These are phyloP conservation scores for Penstemon eatonii DNA, from an alignment of 257 asterid species.

Conservation along the genomic window DNA sequence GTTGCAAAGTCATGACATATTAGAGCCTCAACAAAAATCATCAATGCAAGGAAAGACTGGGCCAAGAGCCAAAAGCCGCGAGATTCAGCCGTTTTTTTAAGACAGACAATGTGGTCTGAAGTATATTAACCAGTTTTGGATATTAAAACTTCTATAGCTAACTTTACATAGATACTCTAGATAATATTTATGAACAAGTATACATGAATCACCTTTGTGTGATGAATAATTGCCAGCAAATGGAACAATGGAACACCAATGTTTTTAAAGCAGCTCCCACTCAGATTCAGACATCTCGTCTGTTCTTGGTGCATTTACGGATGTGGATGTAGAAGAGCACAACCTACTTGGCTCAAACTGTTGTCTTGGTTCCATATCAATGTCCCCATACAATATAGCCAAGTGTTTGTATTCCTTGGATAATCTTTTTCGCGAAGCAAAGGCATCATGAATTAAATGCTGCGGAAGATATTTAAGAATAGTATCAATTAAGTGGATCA, in stretches of 20 bases:
- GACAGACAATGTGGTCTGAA: background rate
- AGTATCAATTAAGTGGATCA: background rate
- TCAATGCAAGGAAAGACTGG: background rate
- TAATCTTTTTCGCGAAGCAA: slow-evolving; percentile 65
- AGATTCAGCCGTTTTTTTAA: background rate
- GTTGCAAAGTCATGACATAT: background rate
- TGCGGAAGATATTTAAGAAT: slow-evolving; percentile 21
- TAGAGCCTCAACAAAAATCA: background rate
- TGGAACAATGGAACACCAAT: slow-evolving; percentile 3
- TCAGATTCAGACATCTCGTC: slow-evolving; percentile 45
- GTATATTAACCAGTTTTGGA: slow-evolving; percentile 16
- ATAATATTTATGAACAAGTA: slow-evolving; percentile 14
- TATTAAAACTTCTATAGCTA: slow-evolving; percentile 9
- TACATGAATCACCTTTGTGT: background rate
- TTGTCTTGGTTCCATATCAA: slow-evolving; percentile 46
- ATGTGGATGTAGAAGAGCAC: slow-evolving; percentile 29
- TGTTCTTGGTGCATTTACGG: slow-evolving; percentile 23
- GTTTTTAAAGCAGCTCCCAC: slow-evolving; percentile 67
- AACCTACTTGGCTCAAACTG: slow-evolving; percentile 26
- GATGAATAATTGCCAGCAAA: slow-evolving; percentile 16
- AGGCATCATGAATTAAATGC: slow-evolving; percentile 61
- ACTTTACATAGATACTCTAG: slow-evolving; percentile 5
- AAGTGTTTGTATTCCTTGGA: slow-evolving; percentile 71
- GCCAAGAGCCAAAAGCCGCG: background rate
- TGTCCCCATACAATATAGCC: slow-evolving; percentile 59